A percentile compares a stretch with the other conserved stretches of the same genome.
Evolutionary conservation across 345 rosid genomes (phyloP).

Genomic region (Citrus hindsii): DNA sequence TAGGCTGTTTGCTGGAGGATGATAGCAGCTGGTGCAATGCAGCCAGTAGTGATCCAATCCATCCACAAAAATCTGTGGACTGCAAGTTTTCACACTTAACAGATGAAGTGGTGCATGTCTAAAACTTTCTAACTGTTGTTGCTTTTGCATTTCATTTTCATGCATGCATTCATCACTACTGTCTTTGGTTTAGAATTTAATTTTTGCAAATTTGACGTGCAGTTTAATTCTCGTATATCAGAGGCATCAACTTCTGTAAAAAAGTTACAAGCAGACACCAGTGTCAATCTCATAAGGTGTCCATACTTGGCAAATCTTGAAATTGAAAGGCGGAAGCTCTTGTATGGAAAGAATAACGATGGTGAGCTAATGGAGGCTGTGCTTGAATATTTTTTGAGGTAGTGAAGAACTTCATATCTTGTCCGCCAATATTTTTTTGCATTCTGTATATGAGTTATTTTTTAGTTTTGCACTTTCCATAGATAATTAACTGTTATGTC

Average conservation of each 20-base stretch:
- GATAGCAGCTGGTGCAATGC: slow-evolving; percentile 55
- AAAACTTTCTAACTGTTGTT: slow-evolving; percentile 15
- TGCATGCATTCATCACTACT: slow-evolving; percentile 3
- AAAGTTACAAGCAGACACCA: slow-evolving; percentile 53
- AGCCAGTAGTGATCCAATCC: slow-evolving; percentile 38
- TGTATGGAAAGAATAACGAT: slow-evolving; percentile 64
- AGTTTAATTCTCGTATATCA: slow-evolving; percentile 79
- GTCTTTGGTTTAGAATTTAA: slow-evolving; percentile 12
- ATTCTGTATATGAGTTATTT: not conserved
- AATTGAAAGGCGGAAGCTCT: slow-evolving; percentile 72
- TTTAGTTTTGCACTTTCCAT: slow-evolving; percentile 2
- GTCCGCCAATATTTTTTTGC: not conserved
- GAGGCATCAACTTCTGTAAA: slow-evolving; percentile 61
- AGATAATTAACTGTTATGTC: not conserved
- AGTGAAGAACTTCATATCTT: slow-evolving; percentile 14
- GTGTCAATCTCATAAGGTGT: slow-evolving; percentile 52
- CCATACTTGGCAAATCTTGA: slow-evolving; percentile 79
- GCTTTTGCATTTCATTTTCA: not conserved
- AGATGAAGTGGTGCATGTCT: slow-evolving; percentile 66
- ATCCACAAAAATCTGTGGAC: slow-evolving; percentile 41
- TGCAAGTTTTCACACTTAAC: slow-evolving; percentile 61
- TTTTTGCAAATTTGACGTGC: slow-evolving; percentile 29
- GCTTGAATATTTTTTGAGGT: slow-evolving; percentile 73
- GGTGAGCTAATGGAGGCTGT: slow-evolving; percentile 53
- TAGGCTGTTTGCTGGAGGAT: slow-evolving; percentile 91